Conservation (phyloP, 1,139 yeast species). For the Suhomyces bribrorum region DNA sequence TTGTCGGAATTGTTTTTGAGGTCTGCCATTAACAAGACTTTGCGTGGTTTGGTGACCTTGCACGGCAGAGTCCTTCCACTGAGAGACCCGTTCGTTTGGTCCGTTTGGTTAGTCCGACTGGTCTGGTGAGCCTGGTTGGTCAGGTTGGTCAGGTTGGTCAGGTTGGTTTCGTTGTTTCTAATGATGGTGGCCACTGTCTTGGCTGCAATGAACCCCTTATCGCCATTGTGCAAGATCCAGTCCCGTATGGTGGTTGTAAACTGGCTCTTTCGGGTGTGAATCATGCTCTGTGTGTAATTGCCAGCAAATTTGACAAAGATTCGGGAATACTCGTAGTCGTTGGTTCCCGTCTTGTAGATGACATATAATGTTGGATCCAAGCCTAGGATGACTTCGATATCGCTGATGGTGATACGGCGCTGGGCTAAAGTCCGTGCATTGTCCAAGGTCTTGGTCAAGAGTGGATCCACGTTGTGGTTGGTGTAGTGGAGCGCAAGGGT, state of each 20-base stretch:
- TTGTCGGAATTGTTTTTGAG: constrained; percentile 34
- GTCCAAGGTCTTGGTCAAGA: constrained; percentile 20
- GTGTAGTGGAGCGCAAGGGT: constrained; percentile 28
- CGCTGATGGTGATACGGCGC: constrained; percentile 18
- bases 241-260: constrained; percentile 8
- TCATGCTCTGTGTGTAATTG: constrained; percentile 7
- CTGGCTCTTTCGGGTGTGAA: constrained; percentile 9
- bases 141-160: too few relatives aligned
- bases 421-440: constrained; percentile 23
- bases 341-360: constrained; percentile 14
- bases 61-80: constrained; percentile 15
- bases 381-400: constrained; percentile 20
- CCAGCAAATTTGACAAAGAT: constrained; percentile 15
- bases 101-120: too few relatives aligned
- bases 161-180: neutral
- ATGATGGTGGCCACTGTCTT: constrained; percentile 6
- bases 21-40: constrained; percentile 14
- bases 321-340: constrained; percentile 4
- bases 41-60: constrained; percentile 24
- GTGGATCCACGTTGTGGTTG: constrained; percentile 28
- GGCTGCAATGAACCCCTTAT: constrained; percentile 1
- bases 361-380: constrained; percentile 20
- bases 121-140: too few relatives aligned
- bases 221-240: constrained; percentile 16
- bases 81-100: too few relatives aligned